A percentile compares a stretch with the other conserved stretches of the same genome.
These are phyloP conservation scores for Eucalyptus polybractea DNA, from an alignment of 345 rosid genomes.

Conservation along the genomic window DNA sequence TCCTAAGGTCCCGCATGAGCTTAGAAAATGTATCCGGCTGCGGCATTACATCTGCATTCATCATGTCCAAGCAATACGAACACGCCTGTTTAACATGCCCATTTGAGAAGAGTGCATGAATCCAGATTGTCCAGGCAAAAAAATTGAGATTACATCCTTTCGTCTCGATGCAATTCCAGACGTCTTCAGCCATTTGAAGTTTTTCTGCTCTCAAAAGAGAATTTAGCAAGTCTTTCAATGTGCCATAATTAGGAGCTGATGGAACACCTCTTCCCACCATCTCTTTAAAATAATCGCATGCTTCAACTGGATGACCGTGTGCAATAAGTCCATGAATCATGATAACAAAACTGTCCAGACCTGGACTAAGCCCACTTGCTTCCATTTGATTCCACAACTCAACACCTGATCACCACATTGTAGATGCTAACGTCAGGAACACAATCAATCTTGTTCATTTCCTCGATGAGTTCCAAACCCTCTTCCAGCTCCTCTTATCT, in stretches of 20 bases:
- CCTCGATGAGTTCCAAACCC: conserved; percentile 42
- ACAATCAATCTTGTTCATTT: conserved; percentile 51
- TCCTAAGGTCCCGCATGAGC: conserved; percentile 70
- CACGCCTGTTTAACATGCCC: conserved; percentile 86
- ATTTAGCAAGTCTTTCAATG: conserved; percentile 52
- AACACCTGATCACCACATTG: conserved; percentile 51
- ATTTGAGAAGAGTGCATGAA: conserved; percentile 69
- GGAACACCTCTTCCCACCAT: conserved; percentile 66
- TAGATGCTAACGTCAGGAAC: conserved; percentile 42
- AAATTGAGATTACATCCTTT: conserved; percentile 66
- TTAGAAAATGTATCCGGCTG: conserved; percentile 75
- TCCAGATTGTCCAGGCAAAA: conserved; percentile 86
- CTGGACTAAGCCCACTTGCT: conserved; percentile 55
- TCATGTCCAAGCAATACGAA: conserved; percentile 68
- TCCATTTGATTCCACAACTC: conserved; percentile 69
- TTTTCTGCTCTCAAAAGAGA: conserved; percentile 52
- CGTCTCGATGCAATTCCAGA: conserved; percentile 52
- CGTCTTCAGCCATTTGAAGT: conserved; percentile 72
- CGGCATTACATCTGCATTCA: conserved; percentile 75
- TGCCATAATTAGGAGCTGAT: conserved; percentile 53
- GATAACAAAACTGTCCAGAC: conserved; percentile 57
- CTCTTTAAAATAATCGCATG: conserved; percentile 61
- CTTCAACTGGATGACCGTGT: conserved; percentile 48
- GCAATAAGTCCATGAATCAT: conserved; percentile 57
- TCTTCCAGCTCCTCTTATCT: conserved; percentile 52